A percentile compares a stretch with the other conserved stretches of the same genome.
Evolutionary conservation across 1,284 basidiomycete genomes (phyloP).

Genomic region (Mycosarcoma maydis): DNA sequence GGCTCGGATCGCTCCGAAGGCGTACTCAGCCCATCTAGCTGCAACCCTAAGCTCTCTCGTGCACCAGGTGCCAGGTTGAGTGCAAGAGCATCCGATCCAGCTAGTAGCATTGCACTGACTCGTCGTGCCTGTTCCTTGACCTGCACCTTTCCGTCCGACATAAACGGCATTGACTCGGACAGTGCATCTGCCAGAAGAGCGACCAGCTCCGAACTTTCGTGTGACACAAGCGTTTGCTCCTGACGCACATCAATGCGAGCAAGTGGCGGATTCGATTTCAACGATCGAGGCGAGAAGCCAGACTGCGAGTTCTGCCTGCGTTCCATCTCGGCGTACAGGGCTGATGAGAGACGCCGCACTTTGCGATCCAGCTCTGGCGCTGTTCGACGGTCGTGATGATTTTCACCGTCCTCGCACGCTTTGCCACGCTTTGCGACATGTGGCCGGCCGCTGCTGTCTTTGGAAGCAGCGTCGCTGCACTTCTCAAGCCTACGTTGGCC

Average conservation of each 20-base stretch:
- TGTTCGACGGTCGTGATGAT: not conserved
- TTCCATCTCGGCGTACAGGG: constrained; percentile 44
- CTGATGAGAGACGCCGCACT: constrained; percentile 32
- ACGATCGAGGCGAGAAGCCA: constrained; percentile 24
- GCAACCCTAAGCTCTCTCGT: constrained; percentile 30
- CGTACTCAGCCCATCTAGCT: constrained; percentile 36
- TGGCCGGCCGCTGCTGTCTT: not conserved
- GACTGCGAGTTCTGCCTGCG: constrained; percentile 22
- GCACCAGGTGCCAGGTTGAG: constrained; percentile 44
- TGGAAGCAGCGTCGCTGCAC: constrained; percentile 4
- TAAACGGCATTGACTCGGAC: constrained; percentile 34
- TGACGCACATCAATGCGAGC: constrained; percentile 7
- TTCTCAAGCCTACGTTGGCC: constrained; percentile 1
- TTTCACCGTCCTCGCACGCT: not conserved
- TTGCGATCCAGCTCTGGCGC: constrained; percentile 22
- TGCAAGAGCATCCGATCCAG: constrained; percentile 44
- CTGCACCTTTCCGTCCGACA: constrained; percentile 5
- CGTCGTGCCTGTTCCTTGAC: constrained; percentile 31
- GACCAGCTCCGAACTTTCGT: constrained; percentile 16
- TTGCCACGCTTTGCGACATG: not conserved
- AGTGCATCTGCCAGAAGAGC: constrained; percentile 40
- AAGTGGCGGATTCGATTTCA: constrained; percentile 2
- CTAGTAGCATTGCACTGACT: constrained; percentile 45
- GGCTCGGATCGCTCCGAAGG: constrained; percentile 27
- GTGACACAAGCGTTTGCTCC: not conserved